Percentiles rank a stretch among this genome's conserved stretches.
Evolutionary conservation across 2,329 filamentous ascomycete genomes (phyloP).

Genomic region (Sporothrix phasma): DNA sequence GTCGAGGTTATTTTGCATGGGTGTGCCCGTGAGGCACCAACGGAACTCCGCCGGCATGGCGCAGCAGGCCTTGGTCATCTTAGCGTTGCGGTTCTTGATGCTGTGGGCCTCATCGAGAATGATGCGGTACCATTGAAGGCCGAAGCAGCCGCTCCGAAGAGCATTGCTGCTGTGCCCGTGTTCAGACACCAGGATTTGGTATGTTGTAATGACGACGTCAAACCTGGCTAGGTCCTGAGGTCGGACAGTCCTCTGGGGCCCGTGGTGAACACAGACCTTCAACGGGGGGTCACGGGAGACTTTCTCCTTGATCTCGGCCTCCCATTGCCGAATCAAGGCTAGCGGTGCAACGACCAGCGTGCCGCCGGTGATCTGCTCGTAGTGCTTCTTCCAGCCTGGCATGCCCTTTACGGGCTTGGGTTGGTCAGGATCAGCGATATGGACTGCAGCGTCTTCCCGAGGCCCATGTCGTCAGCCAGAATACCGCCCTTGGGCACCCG

Average conservation of each 20-base stretch:
- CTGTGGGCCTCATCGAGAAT: conserved; percentile 95
- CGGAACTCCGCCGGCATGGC: conserved; percentile 76
- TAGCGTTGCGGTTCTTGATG: conserved; percentile 96
- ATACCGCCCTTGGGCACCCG: conserved; percentile 84
- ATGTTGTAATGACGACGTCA: conserved; percentile 95
- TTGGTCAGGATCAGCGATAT: conserved; percentile 83
- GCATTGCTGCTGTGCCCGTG: conserved; percentile 60
- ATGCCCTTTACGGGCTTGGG: conserved; percentile 52
- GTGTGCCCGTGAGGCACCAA: conserved; percentile 94
- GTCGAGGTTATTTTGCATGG: conserved; percentile 96
- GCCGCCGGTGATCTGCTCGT: conserved; percentile 58
- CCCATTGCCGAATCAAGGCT: conserved; percentile 95
- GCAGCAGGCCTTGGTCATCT: conserved; percentile 86
- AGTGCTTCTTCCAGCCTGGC: conserved; percentile 57
- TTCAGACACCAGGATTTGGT: conserved; percentile 89
- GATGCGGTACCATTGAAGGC: conserved; percentile 86
- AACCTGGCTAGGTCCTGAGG: conserved; percentile 68
- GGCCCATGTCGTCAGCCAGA: conserved; percentile 91
- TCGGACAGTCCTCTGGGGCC: conserved; percentile 71
- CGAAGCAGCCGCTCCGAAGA: conserved; percentile 74
- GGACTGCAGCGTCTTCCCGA: conserved; percentile 93
- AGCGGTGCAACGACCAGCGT: conserved; percentile 90
- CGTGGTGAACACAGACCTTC: conserved; percentile 83
- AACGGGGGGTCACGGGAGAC: conserved; percentile 57
- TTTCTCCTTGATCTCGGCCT: conserved; percentile 80